A percentile compares a stretch with the other conserved stretches of the same genome.
Conservation (phyloP, 192 early-diverging fungal species). For the Geranomyces michiganensis region DNA sequence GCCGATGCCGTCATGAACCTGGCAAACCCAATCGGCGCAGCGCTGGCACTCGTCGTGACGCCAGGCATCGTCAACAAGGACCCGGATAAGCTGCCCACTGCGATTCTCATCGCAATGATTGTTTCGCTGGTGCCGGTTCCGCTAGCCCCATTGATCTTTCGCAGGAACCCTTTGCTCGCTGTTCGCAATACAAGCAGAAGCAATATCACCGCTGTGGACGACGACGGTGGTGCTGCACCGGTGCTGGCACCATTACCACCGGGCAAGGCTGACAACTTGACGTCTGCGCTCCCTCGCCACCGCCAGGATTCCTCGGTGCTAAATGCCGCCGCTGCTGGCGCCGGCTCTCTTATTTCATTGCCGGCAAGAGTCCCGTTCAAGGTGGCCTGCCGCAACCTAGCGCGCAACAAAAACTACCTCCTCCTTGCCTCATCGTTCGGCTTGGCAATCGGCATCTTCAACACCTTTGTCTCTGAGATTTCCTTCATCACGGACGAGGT, state of each 20-base stretch:
- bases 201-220: neutral
- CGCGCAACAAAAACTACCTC: conserved; percentile 15
- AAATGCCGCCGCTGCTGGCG: neutral
- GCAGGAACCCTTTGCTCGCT: neutral
- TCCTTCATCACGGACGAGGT: conserved; percentile 8
- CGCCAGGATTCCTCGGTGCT: too few species aligned
- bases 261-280: too few species aligned
- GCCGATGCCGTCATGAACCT: conserved; percentile 25
- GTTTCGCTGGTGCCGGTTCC: conserved; percentile 10
- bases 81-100: conserved; percentile 6
- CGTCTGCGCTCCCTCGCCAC: too few species aligned
- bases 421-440: conserved; percentile 7
- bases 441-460: conserved; percentile 20
- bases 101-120: conserved; percentile 2
- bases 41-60: conserved; percentile 15
- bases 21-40: conserved; percentile 25
- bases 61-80: conserved; percentile 9
- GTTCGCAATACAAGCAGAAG: too few species aligned
- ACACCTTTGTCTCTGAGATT: conserved; percentile 12
- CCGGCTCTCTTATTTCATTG: too few species aligned
- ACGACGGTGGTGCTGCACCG: neutral
- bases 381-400: conserved; percentile 1
- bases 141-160: conserved; percentile 12
- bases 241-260: too few species aligned
- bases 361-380: neutral